Evolutionary conservation across 2,329 filamentous ascomycete genomes (phyloP), one percentile per base, ranked within the genome.

Genomic region (Penicillium sumatraense): DNA sequence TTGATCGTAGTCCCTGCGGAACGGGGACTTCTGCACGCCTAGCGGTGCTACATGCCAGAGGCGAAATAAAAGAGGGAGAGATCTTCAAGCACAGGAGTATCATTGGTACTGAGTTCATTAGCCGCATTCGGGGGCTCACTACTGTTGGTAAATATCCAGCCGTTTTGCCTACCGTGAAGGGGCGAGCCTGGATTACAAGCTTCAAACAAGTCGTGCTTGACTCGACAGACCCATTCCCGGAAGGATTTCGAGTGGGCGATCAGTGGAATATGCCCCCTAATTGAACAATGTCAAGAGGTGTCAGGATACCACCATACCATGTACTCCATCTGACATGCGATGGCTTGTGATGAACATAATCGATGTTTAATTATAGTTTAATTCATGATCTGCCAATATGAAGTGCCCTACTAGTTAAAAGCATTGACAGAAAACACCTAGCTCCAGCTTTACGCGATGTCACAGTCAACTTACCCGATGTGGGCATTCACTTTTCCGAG

Each of bases 1-100:
- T 80, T 24, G 79, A 81, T 57, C 62, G 78, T 16, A 79, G 78
- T 54, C 78, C 78, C 1, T 80, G 78, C 47, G 79, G 79, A 7
- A 80, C 76, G 1, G 78, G 78, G 1, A 80, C 74, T 0, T 76
- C 68, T 55, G 76, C 78, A 2, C 67, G 78, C 11, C 65, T 81
- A 57, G 78, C 78, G 0, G 68, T 79, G 1, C 52, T 81, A 20
- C 74, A 80, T 61, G 75, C 75, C 1, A 68, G 72, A 16, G 76
- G 76, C 1, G 58, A 73, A 40, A 58, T 81, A 3, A 54, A 67
- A 1, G 70, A 71, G 1, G 73, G 68, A 0, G 72, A 80, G 47
- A 61, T 50, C 0, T 76, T 80, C 51, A 64, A 60, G 3, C 74
- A 79, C 58, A 65, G 63, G 7, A 79, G 78, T 51, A 74, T 80